Evolutionary conservation across 257 asterid species (phyloP), one percentile per base, ranked within the genome.

Genomic region (Fraxinus excelsior): DNA sequence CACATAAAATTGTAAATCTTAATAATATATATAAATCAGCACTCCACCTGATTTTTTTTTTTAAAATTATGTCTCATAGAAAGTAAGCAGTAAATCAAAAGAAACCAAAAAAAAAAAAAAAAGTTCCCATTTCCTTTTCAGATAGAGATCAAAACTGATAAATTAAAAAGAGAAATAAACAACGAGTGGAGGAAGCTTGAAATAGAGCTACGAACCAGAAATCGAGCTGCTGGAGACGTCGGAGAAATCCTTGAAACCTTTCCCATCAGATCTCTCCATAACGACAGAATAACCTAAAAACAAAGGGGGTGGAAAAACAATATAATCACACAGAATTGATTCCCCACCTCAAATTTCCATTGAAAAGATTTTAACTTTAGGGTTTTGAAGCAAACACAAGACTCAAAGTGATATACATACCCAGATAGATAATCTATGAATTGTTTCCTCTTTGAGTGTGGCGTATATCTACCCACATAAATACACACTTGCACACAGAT

Each of bases 201-300:
- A 75, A 37, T 19, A 65, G 34, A 82, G 53, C 34, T 38, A 10
- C 84, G 76, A 37, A 88, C 92, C 92, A 80, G 90, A 88, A 82
- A 73, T 58, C 25, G 88, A 86, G 83, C 84, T 82, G 84, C 80
- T 74, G 60, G 85, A 74, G 70, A 78, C 56, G 80, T 82, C 78
- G 74, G 74, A 76, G 78, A 73, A 80, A 60, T 87, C 88, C 71
- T 65, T 78, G 79, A 81, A 79, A 81, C 78, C 84, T 67, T 67
- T 83, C 67, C 79, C 76, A 74, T 65, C 80, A 79, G 87, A 84
- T 84, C 84, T 79, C 78, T 87, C 89, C 91, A 87, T 87, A 38
- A 62, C 66, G 11, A 76, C 25, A 38, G 76, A 76, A 42, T 23
- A 64, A 80, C 38, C 81, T 37, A 51, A 56, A 56, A 8, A 25